A percentile compares a stretch with the other conserved stretches of the same genome.
Evolutionary conservation across 2,329 filamentous ascomycete genomes (phyloP).

Genomic region (Xylariales sp.): DNA sequence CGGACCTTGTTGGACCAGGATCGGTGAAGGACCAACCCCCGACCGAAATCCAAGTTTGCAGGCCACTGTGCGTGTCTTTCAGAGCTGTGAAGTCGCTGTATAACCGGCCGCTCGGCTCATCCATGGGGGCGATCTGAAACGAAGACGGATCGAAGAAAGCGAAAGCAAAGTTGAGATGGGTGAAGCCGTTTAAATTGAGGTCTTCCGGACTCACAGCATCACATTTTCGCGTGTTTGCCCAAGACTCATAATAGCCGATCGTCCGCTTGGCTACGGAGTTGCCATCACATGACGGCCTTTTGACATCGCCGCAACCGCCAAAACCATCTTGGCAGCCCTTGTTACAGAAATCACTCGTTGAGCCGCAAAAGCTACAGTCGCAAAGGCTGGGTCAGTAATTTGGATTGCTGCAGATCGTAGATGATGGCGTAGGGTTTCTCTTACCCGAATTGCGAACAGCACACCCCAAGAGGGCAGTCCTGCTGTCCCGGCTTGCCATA

Average conservation of each 20-base stretch:
- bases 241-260: conserved; percentile 54
- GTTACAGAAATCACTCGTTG: not conserved
- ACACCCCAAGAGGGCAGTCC: conserved; percentile 49
- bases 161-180: conserved; percentile 54
- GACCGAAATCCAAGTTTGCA: conserved; percentile 24
- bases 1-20: no score
- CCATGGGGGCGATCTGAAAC: conserved; percentile 42
- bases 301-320: not conserved
- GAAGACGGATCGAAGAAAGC: conserved; percentile 54
- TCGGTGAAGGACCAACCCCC: conserved; percentile 28
- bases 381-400: no score
- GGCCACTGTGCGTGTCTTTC: conserved; percentile 43
- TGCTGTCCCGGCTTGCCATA: conserved; percentile 38
- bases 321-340: not conserved
- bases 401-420: no score
- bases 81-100: conserved; percentile 47
- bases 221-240: conserved; percentile 43
- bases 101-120: conserved; percentile 34
- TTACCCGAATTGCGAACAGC: conserved; percentile 47
- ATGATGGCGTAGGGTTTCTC: not conserved
- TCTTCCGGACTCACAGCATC: conserved; percentile 30
- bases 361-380: conserved; percentile 5
- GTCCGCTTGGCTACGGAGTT: conserved; percentile 18
- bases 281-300: not conserved
- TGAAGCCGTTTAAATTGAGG: conserved; percentile 35